Evolutionary conservation across 805 yeast species (phyloP).

Genomic region (Metschnikowia cubensis): DNA sequence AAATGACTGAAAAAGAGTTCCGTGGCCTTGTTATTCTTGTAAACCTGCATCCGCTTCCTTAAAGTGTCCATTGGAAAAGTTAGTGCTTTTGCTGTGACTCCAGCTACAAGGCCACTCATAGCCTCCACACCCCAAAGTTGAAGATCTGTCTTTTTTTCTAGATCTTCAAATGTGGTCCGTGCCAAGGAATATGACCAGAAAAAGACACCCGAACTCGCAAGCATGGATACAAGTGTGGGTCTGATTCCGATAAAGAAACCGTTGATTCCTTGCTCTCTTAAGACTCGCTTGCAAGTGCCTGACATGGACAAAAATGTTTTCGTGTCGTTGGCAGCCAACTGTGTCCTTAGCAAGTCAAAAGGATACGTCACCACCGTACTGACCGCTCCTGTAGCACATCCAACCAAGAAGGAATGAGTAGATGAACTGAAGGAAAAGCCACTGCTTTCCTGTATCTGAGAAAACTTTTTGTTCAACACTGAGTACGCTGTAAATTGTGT

Average conservation of each 20-base stretch:
- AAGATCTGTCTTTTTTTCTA: constrained; percentile 10
- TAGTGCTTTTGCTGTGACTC: constrained; percentile 63
- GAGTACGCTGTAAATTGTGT: constrained; percentile 76
- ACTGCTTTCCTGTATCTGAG: constrained; percentile 22
- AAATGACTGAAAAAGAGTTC: constrained; percentile 39
- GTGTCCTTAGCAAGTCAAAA: constrained; percentile 81
- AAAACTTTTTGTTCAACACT: constrained; percentile 44
- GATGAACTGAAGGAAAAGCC: constrained; percentile 28
- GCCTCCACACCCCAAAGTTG: constrained; percentile 45
- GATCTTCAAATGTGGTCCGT: constrained; percentile 32
- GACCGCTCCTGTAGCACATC: constrained; percentile 70
- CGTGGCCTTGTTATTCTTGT: constrained; percentile 17
- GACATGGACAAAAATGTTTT: constrained; percentile 37
- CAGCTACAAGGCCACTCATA: constrained; percentile 71
- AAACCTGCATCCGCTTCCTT: constrained; percentile 72
- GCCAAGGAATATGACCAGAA: constrained; percentile 63
- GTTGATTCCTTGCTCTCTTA: constrained; percentile 28
- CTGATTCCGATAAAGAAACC: constrained; percentile 51
- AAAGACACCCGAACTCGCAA: constrained; percentile 69
- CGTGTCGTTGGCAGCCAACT: constrained; percentile 64
- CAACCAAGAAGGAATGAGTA: constrained; percentile 53
- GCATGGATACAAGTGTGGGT: constrained; percentile 57
- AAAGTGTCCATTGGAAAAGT: constrained; percentile 86
- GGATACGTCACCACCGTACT: constrained; percentile 83
- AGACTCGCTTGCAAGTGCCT: constrained; percentile 24